These are phyloP conservation scores for Phoenix dactylifera DNA, from an alignment of 176 grass and related monocot genomes.

Conservation along the genomic window DNA sequence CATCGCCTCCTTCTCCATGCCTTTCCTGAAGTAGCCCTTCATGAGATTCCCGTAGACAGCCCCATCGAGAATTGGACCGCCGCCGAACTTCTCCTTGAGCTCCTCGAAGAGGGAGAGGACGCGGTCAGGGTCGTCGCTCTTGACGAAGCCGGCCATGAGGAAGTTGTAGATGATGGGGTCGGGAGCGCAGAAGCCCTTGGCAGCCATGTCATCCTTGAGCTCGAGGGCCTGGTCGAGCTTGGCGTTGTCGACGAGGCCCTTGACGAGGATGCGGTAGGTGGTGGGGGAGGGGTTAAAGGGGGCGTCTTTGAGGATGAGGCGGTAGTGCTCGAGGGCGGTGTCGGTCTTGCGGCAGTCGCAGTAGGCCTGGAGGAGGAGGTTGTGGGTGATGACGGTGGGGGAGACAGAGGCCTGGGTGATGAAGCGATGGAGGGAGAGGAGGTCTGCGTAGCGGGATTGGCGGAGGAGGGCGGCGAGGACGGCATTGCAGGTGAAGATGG, in stretches of 20 bases:
- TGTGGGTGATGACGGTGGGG: conserved; percentile 66
- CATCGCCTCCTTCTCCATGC: conserved; percentile 65
- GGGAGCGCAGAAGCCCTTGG: conserved; percentile 45
- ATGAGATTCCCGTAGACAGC: conserved; percentile 71
- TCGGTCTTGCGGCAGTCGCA: conserved; percentile 47
- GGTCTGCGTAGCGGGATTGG: conserved; percentile 47
- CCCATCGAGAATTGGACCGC: conserved; percentile 35
- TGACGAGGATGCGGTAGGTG: conserved; percentile 61
- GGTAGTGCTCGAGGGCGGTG: conserved; percentile 60
- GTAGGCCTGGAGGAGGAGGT: conserved; percentile 68
- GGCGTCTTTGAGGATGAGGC: conserved; percentile 48
- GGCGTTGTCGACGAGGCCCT: conserved; percentile 51
- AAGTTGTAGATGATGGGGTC: conserved; percentile 61
- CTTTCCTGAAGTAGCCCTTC: conserved; percentile 61
- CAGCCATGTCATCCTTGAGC: conserved; percentile 72
- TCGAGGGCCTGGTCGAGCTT: conserved; percentile 41
- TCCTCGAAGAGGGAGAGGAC: conserved; percentile 52
- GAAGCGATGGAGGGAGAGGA: conserved; percentile 86
- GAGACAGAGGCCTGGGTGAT: conserved; percentile 67
- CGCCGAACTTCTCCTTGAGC: conserved; percentile 46
- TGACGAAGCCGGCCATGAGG: conserved; percentile 49
- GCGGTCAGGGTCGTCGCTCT: conserved; percentile 26
- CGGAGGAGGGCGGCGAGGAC: conserved; percentile 69
- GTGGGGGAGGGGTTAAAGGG: conserved; percentile 56
- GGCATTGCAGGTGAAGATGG: conserved; percentile 62